Percentiles rank a stretch among this genome's conserved stretches.
phyloP scores from a whole-genome alignment of 2,329 filamentous ascomycete genomes.

The Didymella arachidicola region DNA sequence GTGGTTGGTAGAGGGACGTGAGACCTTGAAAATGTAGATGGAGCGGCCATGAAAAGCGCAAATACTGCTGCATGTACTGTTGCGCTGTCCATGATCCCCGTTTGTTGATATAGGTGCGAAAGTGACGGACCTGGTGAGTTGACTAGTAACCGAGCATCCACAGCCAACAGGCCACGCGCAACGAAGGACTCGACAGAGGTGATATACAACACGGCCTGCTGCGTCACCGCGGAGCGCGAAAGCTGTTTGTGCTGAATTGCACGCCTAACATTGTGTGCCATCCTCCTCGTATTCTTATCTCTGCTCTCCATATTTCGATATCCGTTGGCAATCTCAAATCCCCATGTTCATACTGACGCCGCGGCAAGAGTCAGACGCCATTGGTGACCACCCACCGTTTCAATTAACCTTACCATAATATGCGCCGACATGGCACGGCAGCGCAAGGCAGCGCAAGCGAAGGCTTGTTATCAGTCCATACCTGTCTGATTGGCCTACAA shows the following conservation, averaged over 20 bases:
- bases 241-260: neutral
- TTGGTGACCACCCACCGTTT: neutral
- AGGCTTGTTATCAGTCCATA: slow-evolving; percentile 11
- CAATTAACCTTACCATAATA: slow-evolving; percentile 8
- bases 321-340: slow-evolving; percentile 5
- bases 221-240: neutral
- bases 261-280: slow-evolving; percentile 1
- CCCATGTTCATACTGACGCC: slow-evolving; percentile 2
- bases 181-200: neutral
- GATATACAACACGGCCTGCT: neutral
- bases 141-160: neutral
- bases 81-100: neutral
- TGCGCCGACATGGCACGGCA: slow-evolving; percentile 15
- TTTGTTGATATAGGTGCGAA: neutral
- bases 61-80: neutral
- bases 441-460: slow-evolving; percentile 17
- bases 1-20: neutral
- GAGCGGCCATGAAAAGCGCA: slow-evolving; percentile 3
- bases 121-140: neutral
- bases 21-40: slow-evolving; percentile 4
- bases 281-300: slow-evolving; percentile 21
- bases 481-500: neutral
- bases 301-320: slow-evolving; percentile 9
- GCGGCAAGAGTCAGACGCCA: slow-evolving; percentile 6
- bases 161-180: neutral